Conservation (phyloP, 2,329 filamentous ascomycete genomes). For the Aureobasidium leucospermi region DNA sequence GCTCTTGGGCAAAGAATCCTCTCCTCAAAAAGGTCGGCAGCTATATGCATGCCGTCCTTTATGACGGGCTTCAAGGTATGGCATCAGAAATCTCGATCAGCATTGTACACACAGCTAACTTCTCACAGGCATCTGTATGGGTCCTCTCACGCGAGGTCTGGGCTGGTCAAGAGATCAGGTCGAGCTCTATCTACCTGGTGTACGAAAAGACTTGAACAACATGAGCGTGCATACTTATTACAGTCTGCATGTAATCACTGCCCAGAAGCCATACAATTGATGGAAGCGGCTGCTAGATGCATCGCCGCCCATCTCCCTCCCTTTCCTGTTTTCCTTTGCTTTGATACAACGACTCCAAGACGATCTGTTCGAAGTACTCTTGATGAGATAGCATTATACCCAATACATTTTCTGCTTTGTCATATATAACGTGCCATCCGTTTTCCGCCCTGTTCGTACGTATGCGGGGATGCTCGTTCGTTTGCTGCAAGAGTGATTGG, state of each 20-base stretch:
- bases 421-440: not conserved
- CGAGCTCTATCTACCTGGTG: slow-evolving; percentile 33
- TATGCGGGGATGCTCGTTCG: not conserved
- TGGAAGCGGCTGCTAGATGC: not conserved
- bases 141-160: slow-evolving; percentile 30
- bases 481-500: not conserved
- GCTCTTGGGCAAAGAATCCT: slow-evolving; percentile 21
- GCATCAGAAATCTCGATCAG: not conserved
- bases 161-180: slow-evolving; percentile 39
- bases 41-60: slow-evolving; percentile 12
- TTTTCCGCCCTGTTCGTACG: not conserved
- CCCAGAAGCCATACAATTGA: slow-evolving; percentile 11
- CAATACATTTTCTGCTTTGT: slow-evolving; percentile 5
- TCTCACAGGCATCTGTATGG: slow-evolving; percentile 10
- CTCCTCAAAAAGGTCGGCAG: slow-evolving; percentile 10
- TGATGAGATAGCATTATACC: slow-evolving; percentile 12
- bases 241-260: slow-evolving; percentile 10
- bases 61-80: slow-evolving; percentile 12
- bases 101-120: not conserved
- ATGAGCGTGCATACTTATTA: slow-evolving; percentile 31
- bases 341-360: not conserved
- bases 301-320: not conserved
- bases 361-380: not conserved
- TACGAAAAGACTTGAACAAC: slow-evolving; percentile 27
- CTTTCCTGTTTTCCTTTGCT: not conserved